A percentile compares a stretch with the other conserved stretches of the same genome.
These are phyloP conservation scores for Calonectria pteridis DNA, from an alignment of 2,329 filamentous ascomycete genomes.

Conservation along the genomic window DNA sequence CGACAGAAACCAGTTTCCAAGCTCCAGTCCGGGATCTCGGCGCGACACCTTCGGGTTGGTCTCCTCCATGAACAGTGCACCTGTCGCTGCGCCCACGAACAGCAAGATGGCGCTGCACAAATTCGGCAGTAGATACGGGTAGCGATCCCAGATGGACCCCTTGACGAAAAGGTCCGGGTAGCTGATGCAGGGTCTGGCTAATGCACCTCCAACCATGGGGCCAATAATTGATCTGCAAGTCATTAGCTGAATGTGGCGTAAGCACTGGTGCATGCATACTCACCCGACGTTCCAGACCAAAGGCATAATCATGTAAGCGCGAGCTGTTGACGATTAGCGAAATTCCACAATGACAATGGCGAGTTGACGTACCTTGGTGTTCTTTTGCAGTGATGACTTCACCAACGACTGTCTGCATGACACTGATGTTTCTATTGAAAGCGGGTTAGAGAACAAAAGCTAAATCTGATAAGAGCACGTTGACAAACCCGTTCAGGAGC, in stretches of 20 bases:
- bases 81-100: constrained; percentile 79
- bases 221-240: constrained; percentile 84
- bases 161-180: constrained; percentile 80
- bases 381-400: constrained; percentile 94
- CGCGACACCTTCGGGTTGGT: constrained; percentile 86
- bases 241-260: constrained; percentile 41
- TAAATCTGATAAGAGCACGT: no score
- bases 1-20: constrained; percentile 77
- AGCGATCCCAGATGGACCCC: constrained; percentile 85
- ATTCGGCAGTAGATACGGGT: constrained; percentile 92
- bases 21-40: constrained; percentile 80
- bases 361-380: constrained; percentile 80
- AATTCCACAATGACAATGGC: not conserved
- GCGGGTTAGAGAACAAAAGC: no score
- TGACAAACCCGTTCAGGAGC: constrained; percentile 85
- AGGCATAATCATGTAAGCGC: constrained; percentile 97
- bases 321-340: constrained; percentile 65
- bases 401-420: constrained; percentile 93
- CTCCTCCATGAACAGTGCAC: constrained; percentile 94
- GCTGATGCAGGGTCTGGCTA: constrained; percentile 87
- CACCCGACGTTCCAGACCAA: constrained; percentile 97
- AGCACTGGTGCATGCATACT: constrained; percentile 44
- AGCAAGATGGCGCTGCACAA: constrained; percentile 87
- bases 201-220: constrained; percentile 88
- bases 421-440: constrained; percentile 83